Evolutionary conservation across 805 yeast species (phyloP).

Genomic region (Nakazawaea wickerhamii): DNA sequence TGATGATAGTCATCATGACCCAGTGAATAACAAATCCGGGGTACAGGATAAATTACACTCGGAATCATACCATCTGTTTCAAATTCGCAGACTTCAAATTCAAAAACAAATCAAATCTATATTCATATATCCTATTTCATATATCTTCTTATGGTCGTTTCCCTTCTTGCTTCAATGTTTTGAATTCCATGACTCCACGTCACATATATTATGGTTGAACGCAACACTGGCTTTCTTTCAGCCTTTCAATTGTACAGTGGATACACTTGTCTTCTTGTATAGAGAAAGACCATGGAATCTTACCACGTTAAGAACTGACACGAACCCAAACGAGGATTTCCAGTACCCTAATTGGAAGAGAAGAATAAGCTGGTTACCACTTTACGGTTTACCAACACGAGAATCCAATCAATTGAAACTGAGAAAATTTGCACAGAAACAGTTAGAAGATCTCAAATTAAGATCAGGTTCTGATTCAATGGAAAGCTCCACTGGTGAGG

Average conservation of each 20-base stretch:
- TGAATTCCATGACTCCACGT: slow-evolving; percentile 46
- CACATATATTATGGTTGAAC: slow-evolving; percentile 49
- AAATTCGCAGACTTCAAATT: slow-evolving; percentile 58
- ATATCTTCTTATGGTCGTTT: slow-evolving; percentile 73
- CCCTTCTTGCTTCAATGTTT: slow-evolving; percentile 62
- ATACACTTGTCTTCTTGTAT: slow-evolving; percentile 65
- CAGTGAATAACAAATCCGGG: not conserved
- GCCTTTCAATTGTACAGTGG: slow-evolving; percentile 76
- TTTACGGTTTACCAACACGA: slow-evolving; percentile 35
- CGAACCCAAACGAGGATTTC: slow-evolving; percentile 18
- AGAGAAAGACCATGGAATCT: slow-evolving; percentile 76
- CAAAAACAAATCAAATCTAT: slow-evolving; percentile 74
- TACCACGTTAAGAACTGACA: slow-evolving; percentile 21
- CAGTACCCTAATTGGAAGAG: slow-evolving; percentile 36
- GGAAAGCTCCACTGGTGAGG: not conserved
- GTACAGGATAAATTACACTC: slow-evolving; percentile 36
- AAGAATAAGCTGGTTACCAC: slow-evolving; percentile 35
- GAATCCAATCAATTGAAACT: slow-evolving; percentile 1
- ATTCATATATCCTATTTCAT: slow-evolving; percentile 80
- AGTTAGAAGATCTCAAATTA: slow-evolving; percentile 1
- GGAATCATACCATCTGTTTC: slow-evolving; percentile 56
- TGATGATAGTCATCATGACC: not conserved
- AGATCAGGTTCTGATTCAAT: slow-evolving; percentile 5
- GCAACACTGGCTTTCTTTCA: slow-evolving; percentile 70
- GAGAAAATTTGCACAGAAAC: not conserved